Base-by-base conservation (phyloP, 2,329 filamentous ascomycete genomes). In the Pestalotiopsis sp. region DNA sequence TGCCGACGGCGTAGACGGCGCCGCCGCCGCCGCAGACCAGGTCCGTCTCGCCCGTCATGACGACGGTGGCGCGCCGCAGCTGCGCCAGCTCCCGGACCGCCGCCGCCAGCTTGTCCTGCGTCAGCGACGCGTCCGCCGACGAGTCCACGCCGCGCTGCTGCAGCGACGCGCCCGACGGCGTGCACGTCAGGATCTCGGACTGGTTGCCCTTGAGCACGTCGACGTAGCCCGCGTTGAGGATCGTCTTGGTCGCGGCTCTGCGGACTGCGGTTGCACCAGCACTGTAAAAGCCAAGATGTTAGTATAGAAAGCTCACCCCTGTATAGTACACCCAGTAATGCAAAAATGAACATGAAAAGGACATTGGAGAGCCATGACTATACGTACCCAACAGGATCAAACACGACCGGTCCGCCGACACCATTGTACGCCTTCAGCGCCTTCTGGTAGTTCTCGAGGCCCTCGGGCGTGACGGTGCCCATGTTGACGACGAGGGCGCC, bases 191-290 rank as follows among this genome's bases (percentile, higher is more conserved):
- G 84, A 98, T 94, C 80, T 98, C 96, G 66, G 92, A 90, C 77
- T 97, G 93, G 80, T 98, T 98, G 63, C 95, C 95, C 78, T 98
- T 98, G 80, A 98, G 95, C 57, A 98, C 85, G 78, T 93, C 90
- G 75, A 97, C 93, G 79, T 93, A 93, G 52, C 94, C 94, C 2
- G 84, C 86, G 0, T 87, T 83, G 76, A 98, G 85, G 49, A 98
- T 88, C 2, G 86, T 86, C 69, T 89, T 88, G 36, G 95, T 89
- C 0, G 94, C 92, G 1, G 87, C 83, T 64, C 91, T 88, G 13
- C 96, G 89, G 59, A 95, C 85, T 6, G 86, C 76, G 0, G 94
- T 98, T 0, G 95, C 95, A 6, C 94, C 95, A 6, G 92, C 94
- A 12, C 87, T 88, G 71, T 52, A 20, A 45, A 39, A 2, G 45